These are phyloP conservation scores for Colletotrichum godetiae DNA, from an alignment of 2,329 filamentous ascomycete species.

Conservation along the genomic window DNA sequence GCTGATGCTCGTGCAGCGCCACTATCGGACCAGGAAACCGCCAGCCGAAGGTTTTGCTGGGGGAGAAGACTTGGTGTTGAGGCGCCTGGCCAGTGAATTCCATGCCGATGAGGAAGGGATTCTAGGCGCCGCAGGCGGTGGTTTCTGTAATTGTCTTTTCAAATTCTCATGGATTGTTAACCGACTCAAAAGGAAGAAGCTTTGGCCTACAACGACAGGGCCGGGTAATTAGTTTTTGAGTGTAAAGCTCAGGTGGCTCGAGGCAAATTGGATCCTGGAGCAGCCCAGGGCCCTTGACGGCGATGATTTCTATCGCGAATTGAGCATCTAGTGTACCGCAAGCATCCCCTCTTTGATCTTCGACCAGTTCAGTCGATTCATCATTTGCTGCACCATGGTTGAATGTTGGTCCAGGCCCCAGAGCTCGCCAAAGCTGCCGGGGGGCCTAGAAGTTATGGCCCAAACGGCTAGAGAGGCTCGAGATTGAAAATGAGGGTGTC, in stretches of 20 bases:
- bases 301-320: conserved; percentile 8
- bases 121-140: not conserved
- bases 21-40: not conserved
- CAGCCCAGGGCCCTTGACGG: not conserved
- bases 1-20: not conserved
- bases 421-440: not conserved
- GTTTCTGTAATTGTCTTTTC: not conserved
- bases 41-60: not conserved
- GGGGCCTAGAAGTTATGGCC: not conserved
- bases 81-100: not conserved
- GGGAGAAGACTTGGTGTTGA: not conserved
- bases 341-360: not conserved
- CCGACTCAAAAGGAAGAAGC: not conserved
- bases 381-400: conserved; percentile 14
- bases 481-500: conserved; percentile 2
- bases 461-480: not conserved
- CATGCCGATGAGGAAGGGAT: not conserved
- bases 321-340: conserved; percentile 9
- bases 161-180: not conserved
- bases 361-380: not conserved
- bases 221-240: conserved; percentile 23
- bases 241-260: conserved; percentile 24
- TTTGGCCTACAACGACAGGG: conserved; percentile 7
- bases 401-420: conserved; percentile 4
- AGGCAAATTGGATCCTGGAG: conserved; percentile 9